Conservation (phyloP, 495 filamentous ascomycete genomes). For the Clohesyomyces aquaticus region DNA sequence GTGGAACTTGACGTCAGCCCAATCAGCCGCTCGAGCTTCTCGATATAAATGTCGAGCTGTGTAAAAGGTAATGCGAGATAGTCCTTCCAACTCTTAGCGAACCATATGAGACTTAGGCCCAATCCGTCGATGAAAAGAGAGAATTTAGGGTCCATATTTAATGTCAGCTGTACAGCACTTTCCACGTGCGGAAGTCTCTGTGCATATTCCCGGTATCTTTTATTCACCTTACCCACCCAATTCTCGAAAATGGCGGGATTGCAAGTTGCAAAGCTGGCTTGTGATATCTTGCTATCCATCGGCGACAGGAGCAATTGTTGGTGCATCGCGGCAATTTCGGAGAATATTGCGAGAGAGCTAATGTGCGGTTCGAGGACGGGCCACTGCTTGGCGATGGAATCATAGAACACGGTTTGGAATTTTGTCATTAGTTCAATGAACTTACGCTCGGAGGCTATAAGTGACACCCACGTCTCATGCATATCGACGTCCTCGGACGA, state of each 20-base stretch:
- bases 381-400: conserved; percentile 14
- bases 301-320: conserved; percentile 12
- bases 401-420: conserved; percentile 18
- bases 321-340: conserved; percentile 7
- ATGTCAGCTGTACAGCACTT: conserved; percentile 16
- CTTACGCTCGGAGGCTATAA: conserved; percentile 10
- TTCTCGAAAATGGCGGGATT: conserved; percentile 11
- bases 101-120: conserved; percentile 9
- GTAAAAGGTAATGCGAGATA: conserved; percentile 14
- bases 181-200: conserved; percentile 22
- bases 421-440: conserved; percentile 20
- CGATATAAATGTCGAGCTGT: conserved; percentile 20
- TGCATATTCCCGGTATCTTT: conserved; percentile 9
- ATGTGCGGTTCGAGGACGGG: conserved; percentile 21
- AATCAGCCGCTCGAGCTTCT: conserved; percentile 9
- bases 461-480: conserved; percentile 11
- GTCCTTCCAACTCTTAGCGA: conserved; percentile 24
- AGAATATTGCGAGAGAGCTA: conserved; percentile 17
- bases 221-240: conserved; percentile 20
- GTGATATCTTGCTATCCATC: conserved; percentile 5
- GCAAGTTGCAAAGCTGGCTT: conserved; percentile 7
- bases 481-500: conserved; percentile 14
- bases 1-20: neutral
- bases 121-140: conserved; percentile 5
- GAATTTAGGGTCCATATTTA: conserved; percentile 14